phyloP scores from a whole-genome alignment of 1,284 basidiomycete species.

The Ustilago bromivora region DNA sequence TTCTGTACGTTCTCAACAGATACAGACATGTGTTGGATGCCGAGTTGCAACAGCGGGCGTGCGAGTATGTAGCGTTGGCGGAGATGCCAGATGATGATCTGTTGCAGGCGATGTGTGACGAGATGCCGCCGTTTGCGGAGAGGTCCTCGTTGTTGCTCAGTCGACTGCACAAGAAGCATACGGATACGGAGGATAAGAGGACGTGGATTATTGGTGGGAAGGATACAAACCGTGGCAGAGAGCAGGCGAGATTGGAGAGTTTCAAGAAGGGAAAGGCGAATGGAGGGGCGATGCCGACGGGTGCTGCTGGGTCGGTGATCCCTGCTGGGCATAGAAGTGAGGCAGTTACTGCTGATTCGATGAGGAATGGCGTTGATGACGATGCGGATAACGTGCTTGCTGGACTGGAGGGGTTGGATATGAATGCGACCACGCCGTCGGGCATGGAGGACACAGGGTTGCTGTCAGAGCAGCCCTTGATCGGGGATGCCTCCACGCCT shows the following conservation, averaged over 20 bases:
- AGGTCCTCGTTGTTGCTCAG: constrained; percentile 85
- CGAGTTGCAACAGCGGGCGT: constrained; percentile 96
- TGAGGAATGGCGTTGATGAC: constrained; percentile 30
- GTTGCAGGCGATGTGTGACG: constrained; percentile 93
- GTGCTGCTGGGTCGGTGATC: constrained; percentile 53
- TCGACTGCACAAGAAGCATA: constrained; percentile 86
- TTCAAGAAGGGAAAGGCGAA: constrained; percentile 70
- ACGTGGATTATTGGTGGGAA: constrained; percentile 96
- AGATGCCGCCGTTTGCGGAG: constrained; percentile 98
- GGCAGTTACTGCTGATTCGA: constrained; percentile 51
- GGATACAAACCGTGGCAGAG: constrained; percentile 84
- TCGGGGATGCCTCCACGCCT: constrained; percentile 26
- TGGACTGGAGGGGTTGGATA: constrained; percentile 84
- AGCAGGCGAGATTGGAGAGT: constrained; percentile 74
- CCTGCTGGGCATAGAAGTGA: constrained; percentile 47
- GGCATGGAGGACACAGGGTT: constrained; percentile 31
- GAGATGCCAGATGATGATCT: constrained; percentile 80
- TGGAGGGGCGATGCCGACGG: constrained; percentile 64
- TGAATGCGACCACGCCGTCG: constrained; percentile 71
- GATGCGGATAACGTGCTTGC: constrained; percentile 76
- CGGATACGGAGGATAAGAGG: constrained; percentile 82
- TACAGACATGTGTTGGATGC: constrained; percentile 94
- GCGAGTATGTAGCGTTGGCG: constrained; percentile 71
- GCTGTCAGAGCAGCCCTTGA: constrained; percentile 33
- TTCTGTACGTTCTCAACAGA: constrained; percentile 95